Evolutionary conservation across 768 basidiomycete species (phyloP), one percentile per base, ranked within the genome.

Genomic region (Lentinula detonsa): DNA sequence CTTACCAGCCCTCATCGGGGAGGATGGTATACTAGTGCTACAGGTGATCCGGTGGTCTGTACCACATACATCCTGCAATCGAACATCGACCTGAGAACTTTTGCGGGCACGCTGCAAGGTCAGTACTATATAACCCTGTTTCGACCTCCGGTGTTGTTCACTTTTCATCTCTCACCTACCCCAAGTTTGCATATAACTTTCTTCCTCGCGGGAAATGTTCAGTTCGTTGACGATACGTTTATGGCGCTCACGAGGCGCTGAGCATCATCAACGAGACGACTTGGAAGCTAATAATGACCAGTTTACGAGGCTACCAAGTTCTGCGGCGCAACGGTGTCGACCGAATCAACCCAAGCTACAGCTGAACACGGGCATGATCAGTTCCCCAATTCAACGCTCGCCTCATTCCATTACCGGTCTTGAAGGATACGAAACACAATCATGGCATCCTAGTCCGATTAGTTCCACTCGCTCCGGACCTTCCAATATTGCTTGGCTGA

Each of bases 401-500:
- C n/a, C 72, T 73, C 55, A 68, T 66, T 5, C 66, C 71, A 3
- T 64, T 69, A 57, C 55, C 16, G 57, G 43, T 58, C 33, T 69
- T 70, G n/a, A 75, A 69, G 62, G 35, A 18, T 8, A 35, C 10
- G 56, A 57, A 13, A 16, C 16, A 11, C 42, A 28, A 39, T 13
- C 7, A 28, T 37, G 40, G 33, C 54, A 35, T 68, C 68, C 46
- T 60, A 73, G 61, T 66, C 70, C 60, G 64, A 74, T 63, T 55
- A 43, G 39, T 23, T 70, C 66, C 63, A 73, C 62, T 70, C 76
- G 59, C 65, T 67, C 60, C 55, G 67, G 64, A 1, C 76, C 76
- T n/a, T 72, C 76, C 1, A 71, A 73, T 40, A 74, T 79, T 51
- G 75, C 74, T 10, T 79, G 78, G 78, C 60, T 76, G 52, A 61